phyloP scores from a whole-genome alignment of 164 flowering plant genomes.

The Litsea cubeba region DNA sequence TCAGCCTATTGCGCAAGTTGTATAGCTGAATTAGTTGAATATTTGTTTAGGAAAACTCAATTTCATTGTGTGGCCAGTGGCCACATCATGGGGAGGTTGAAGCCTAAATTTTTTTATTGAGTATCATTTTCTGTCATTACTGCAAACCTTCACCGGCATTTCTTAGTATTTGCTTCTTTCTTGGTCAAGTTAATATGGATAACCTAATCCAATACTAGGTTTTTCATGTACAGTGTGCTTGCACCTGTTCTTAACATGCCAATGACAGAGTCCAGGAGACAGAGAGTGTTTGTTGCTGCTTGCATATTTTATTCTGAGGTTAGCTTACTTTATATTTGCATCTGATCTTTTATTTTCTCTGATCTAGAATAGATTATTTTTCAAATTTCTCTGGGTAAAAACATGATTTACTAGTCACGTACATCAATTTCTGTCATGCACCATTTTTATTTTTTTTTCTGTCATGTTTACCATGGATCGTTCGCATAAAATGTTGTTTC shows the following conservation, averaged over 20 bases:
- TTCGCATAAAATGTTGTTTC: too few relatives aligned
- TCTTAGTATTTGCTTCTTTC: neutral
- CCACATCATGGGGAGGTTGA: too few relatives aligned
- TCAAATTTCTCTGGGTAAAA: neutral
- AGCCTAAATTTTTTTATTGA: too few relatives aligned
- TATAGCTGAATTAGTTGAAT: too few relatives aligned
- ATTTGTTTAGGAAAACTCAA: too few relatives aligned
- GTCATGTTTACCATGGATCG: too few relatives aligned
- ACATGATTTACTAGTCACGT: neutral
- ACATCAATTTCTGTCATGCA: neutral
- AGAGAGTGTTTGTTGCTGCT: conserved; percentile 94
- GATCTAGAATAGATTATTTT: neutral
- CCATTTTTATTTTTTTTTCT: too few relatives aligned
- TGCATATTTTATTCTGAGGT: conserved; percentile 98
- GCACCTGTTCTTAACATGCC: conserved; percentile 95
- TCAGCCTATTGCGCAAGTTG: too few relatives aligned
- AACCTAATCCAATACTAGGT: conserved; percentile 11
- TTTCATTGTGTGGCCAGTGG: too few relatives aligned
- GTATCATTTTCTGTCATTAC: too few relatives aligned
- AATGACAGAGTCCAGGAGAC: conserved; percentile 90
- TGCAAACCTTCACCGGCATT: neutral
- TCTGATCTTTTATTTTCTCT: neutral
- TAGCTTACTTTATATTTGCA: conserved; percentile 14
- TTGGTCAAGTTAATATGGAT: conserved; percentile 2
- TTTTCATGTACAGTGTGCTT: conserved; percentile 67